phyloP scores from a whole-genome alignment of 2,329 filamentous ascomycete genomes.

The Colletotrichum brevisporum region DNA sequence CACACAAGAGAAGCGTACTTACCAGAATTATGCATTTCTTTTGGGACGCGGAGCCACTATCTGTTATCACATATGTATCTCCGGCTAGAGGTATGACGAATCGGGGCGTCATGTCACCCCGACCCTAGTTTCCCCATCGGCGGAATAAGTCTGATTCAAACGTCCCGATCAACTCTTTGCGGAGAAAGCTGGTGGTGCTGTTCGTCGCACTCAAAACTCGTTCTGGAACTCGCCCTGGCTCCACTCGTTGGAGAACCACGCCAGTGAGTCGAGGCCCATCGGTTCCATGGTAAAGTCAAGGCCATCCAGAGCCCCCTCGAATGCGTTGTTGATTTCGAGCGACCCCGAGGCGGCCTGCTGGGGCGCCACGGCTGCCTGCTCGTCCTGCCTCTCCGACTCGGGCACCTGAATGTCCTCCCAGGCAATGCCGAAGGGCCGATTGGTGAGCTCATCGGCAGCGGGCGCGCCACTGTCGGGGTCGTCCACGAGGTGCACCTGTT shows the following conservation, averaged over 20 bases:
- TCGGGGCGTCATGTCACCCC: too few species aligned
- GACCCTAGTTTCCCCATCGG: too few species aligned
- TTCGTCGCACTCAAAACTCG: conserved; percentile 16
- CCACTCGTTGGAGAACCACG: conserved; percentile 40
- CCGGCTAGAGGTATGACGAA: too few species aligned
- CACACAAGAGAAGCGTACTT: too few species aligned
- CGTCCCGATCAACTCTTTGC: too few species aligned
- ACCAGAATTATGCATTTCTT: too few species aligned
- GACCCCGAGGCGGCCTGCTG: conserved; percentile 50
- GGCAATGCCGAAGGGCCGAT: conserved; percentile 37
- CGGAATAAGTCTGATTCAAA: too few species aligned
- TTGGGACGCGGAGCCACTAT: too few species aligned
- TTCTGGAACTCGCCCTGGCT: conserved; percentile 33
- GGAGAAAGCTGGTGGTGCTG: too few species aligned
- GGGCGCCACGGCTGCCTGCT: conserved; percentile 16
- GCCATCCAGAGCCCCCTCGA: conserved; percentile 63
- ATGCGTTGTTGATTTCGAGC: conserved; percentile 64
- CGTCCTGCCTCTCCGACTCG: conserved; percentile 30
- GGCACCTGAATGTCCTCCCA: conserved; percentile 39
- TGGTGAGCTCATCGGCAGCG: conserved; percentile 36
- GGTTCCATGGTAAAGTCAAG: conserved; percentile 61
- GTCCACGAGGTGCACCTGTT: conserved; percentile 38
- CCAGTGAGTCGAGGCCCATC: conserved; percentile 55
- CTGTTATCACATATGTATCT: too few species aligned
- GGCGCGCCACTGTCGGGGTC: conserved; percentile 30